phyloP scores from a whole-genome alignment of 2,329 filamentous ascomycete genomes.

The Metarhizium rileyi region DNA sequence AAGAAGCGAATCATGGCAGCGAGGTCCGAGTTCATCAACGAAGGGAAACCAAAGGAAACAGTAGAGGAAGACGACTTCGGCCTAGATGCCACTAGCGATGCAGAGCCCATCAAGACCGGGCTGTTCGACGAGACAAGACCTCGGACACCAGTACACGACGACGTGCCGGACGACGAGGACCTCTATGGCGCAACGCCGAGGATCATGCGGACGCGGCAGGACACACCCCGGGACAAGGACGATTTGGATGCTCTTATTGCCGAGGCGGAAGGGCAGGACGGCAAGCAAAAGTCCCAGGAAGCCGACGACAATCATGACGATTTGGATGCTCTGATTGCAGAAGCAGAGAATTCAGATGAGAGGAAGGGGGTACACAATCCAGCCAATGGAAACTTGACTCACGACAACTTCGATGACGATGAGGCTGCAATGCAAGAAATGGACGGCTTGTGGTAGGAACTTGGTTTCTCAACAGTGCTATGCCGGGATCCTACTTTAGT shows the following conservation, averaged over 20 bases:
- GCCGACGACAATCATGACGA: conserved; percentile 15
- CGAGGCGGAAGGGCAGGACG: conserved; percentile 28
- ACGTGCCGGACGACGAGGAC: conserved; percentile 34
- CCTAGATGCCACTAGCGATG: conserved; percentile 16
- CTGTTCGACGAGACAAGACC: conserved; percentile 23
- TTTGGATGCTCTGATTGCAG: conserved; percentile 42
- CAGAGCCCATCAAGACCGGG: conserved; percentile 9
- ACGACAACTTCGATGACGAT: conserved; percentile 46
- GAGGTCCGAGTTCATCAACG: conserved; percentile 76
- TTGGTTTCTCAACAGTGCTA: no score
- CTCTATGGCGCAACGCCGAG: conserved; percentile 46
- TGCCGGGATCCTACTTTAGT: no score
- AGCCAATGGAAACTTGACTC: conserved; percentile 4
- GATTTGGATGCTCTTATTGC: conserved; percentile 46
- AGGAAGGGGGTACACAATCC: neutral
- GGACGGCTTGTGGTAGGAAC: conserved; percentile 36
- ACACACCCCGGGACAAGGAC: conserved; percentile 35
- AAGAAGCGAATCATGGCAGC: conserved; percentile 66
- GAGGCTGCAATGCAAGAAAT: conserved; percentile 60
- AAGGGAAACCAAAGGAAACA: conserved; percentile 47
- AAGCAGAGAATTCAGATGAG: conserved; percentile 26
- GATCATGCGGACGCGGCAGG: conserved; percentile 10
- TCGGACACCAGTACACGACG: conserved; percentile 16
- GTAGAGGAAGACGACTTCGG: conserved; percentile 22
- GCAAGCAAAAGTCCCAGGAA: neutral